Base-by-base conservation (phyloP, 768 basidiomycete species). In the Pisolithus albus region DNA sequence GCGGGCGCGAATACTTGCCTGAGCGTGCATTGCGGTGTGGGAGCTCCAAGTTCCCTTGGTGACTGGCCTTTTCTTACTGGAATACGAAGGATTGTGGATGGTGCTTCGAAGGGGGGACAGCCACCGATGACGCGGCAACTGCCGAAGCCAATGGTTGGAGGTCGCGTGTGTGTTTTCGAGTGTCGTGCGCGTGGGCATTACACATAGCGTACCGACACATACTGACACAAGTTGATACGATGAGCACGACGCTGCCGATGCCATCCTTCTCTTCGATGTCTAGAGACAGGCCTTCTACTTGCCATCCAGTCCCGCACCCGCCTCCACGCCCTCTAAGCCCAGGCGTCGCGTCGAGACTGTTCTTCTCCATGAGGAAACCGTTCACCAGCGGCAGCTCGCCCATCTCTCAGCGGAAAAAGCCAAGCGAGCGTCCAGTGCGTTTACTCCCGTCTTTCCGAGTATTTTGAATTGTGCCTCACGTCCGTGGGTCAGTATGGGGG, bases 291-390 rank as follows among this genome's bases (percentile, higher is more conserved):
- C 30, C 45, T 9, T 28, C 30, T 4, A 34, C 19, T n/a, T 13
- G 15, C 18, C 47, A 49, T 7, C 46, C 32, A 13, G 46, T 23
- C 34, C 15, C 53, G 11, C 23, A 43, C 8, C 43, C 41, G 39
- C 7, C 55, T 7, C 46, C 44, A 24, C 54, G 51, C 7, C 47
- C 47, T n/a, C 47, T 24, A 13, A 55, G 24, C 9, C 55, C 56
- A 34, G 49, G 56, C 7, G 54, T 61, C 46, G 49, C 67, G 15
- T 69, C 66, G 9, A 62, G 61, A 34, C 60, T 67, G 41, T 57
- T 67, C 24, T 44, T 59, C 19, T 69, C 68, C 45, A 59, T 67
- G 59, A 62, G 66, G 24, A 68, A 49, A 47, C 59, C 68, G 16
- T 59, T 69, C 43, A 58, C 47, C 45, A 54, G 46, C 28, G 34